Evolutionary conservation across 2,329 filamentous ascomycete genomes (phyloP), one percentile per base, ranked within the genome.

Genomic region (Fusarium sp.): DNA sequence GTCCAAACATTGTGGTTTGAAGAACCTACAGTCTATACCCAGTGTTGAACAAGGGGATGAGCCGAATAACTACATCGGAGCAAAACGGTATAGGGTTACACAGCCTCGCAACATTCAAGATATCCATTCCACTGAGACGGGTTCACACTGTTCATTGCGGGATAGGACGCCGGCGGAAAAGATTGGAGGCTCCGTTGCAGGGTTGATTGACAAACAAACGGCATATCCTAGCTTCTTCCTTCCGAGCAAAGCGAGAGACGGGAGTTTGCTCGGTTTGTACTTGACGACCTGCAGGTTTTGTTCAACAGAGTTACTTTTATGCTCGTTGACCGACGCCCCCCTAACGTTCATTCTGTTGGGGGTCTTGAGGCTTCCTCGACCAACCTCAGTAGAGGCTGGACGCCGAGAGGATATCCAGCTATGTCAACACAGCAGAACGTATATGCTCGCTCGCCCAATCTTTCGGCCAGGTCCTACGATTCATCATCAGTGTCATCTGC

Each of bases 401-500:
- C 49, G 44, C 44, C 56, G 44, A 65, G 53, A 56, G 67, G 60
- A 30, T 60, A 56, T 35, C 56, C 57, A 56, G 56, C 56, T 43
- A 89, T 89, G 86, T 82, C 86, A 73, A 82, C 86, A 50, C 71
- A 75, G 61, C 86, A 89, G 79, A 86, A 83, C 75, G 79, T 83
- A 49, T 89, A 86, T 76, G 79, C 85, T 73, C 87, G 86, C 78
- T 89, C 87, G 59, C 87, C 88, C 63, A 88, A 88, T 77, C 83
- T 82, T 63, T 88, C 87, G 68, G 85, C 83, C 67, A 83, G 84
- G 77, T 89, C 87, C 69, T 89, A 88, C 83, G 86, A 88, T 78
- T 89, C 87, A 62, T 89, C 87, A 13, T 88, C 87, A 47, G 86
- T 88, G 71, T 88, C 87, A 26, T 89, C 87, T 59, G 84, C 86